phyloP scores from a whole-genome alignment of 78 protist species.

The Dictyostelium citrinum region DNA sequence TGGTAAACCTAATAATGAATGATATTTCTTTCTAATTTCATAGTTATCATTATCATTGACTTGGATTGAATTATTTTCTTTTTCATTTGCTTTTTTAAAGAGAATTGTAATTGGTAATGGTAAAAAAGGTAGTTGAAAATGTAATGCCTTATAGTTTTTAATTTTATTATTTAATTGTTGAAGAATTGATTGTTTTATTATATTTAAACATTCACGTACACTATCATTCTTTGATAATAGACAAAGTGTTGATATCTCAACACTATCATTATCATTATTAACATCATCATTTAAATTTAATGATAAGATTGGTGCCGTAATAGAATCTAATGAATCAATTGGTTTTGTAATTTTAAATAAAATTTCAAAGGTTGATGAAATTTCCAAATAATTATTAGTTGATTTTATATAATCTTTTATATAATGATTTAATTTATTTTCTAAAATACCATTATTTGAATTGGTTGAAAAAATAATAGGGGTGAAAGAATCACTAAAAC shows the following conservation, averaged over 20 bases:
- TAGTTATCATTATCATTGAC: background rate
- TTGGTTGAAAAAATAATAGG: background rate
- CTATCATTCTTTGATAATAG: background rate
- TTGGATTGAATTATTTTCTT: background rate
- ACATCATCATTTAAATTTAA: background rate
- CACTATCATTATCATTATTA: too few species aligned
- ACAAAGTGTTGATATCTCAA: background rate
- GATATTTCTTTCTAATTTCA: constrained; percentile 31
- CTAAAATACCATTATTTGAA: background rate
- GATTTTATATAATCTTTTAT: background rate
- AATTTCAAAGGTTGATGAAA: background rate
- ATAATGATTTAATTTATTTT: background rate
- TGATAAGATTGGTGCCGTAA: background rate
- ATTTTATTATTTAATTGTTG: background rate
- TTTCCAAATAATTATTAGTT: background rate
- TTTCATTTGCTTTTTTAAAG: background rate
- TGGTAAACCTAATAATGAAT: constrained; percentile 6
- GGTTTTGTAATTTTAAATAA: background rate
- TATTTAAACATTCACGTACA: background rate
- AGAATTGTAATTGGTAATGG: constrained; percentile 34
- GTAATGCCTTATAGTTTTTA: background rate
- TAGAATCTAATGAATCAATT: background rate
- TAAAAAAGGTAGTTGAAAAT: constrained; percentile 12
- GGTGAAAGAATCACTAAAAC: background rate
- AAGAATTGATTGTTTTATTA: background rate